phyloP scores from a whole-genome alignment of 2,329 filamentous ascomycete genomes.

The Penicillium freii region DNA sequence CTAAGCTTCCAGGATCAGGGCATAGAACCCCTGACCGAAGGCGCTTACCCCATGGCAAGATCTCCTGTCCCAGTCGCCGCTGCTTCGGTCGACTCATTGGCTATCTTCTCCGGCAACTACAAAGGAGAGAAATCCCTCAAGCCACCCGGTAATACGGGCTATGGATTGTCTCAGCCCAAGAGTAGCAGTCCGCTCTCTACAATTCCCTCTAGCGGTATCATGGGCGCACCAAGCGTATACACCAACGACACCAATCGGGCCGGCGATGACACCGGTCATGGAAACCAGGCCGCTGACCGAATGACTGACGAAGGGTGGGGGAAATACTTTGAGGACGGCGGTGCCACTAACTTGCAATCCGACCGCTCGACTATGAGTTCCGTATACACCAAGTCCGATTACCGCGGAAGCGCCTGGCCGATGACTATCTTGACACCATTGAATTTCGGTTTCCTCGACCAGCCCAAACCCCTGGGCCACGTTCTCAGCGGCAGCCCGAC shows the following conservation, averaged over 20 bases:
- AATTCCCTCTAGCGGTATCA: conserved; percentile 30
- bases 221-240: conserved; percentile 24
- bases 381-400: conserved; percentile 35
- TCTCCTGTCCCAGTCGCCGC: conserved; percentile 37
- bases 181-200: conserved; percentile 30
- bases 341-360: conserved; percentile 28
- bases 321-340: conserved; percentile 48
- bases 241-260: conserved; percentile 22
- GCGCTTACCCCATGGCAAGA: conserved; percentile 47
- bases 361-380: conserved; percentile 28
- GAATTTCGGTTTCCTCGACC: conserved; percentile 38
- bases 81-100: conserved; percentile 40
- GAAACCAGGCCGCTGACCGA: conserved; percentile 36
- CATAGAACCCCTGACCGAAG: conserved; percentile 43
- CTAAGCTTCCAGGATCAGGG: conserved; percentile 47
- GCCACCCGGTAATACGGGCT: conserved; percentile 21
- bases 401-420: conserved; percentile 43
- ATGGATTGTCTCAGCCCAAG: conserved; percentile 23
- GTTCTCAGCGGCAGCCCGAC: conserved; percentile 46
- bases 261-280: conserved; percentile 11
- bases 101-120: conserved; percentile 42
- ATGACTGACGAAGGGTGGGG: conserved; percentile 50
- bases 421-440: conserved; percentile 36
- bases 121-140: conserved; percentile 35
- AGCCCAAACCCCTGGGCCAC: conserved; percentile 40